Percentiles rank a stretch among this genome's conserved stretches.
phyloP scores from a whole-genome alignment of 495 filamentous ascomycete genomes.

The Neurospora sp. region DNA sequence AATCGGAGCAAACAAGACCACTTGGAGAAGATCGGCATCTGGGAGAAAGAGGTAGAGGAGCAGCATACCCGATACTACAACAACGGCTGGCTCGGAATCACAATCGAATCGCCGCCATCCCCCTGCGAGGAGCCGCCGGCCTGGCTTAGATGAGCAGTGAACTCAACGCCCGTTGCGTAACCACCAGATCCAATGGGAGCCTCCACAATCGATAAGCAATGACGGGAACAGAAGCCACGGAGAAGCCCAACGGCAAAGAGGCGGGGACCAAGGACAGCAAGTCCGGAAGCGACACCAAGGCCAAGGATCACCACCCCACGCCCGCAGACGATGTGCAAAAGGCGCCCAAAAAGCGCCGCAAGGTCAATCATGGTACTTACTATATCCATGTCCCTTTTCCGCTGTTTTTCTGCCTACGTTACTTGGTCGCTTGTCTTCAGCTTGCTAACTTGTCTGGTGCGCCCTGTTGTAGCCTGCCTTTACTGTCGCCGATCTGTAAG shows the following conservation, averaged over 20 bases:
- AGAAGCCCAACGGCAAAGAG: conserved; percentile 39
- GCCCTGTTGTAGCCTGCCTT: conserved; percentile 72
- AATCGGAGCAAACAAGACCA: not conserved
- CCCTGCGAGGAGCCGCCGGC: conserved; percentile 39
- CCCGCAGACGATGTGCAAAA: conserved; percentile 35
- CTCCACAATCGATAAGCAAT: conserved; percentile 23
- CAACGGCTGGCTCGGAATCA: conserved; percentile 16
- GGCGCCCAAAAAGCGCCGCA: conserved; percentile 91
- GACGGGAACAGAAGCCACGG: conserved; percentile 34
- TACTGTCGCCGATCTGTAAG: conserved; percentile 99
- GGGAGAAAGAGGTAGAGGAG: not conserved
- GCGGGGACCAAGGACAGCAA: conserved; percentile 31
- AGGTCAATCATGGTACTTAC: conserved; percentile 94
- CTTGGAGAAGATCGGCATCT: not conserved
- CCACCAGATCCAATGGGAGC: conserved; percentile 39
- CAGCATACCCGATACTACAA: not conserved
- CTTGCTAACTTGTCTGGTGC: conserved; percentile 37
- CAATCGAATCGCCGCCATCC: conserved; percentile 22
- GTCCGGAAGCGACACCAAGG: conserved; percentile 35
- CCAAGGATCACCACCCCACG: conserved; percentile 34
- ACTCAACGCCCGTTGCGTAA: conserved; percentile 41
- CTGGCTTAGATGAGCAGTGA: conserved; percentile 37
- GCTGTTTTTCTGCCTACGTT: conserved; percentile 7
- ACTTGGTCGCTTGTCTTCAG: conserved; percentile 11
- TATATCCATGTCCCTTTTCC: conserved; percentile 15